These are phyloP conservation scores for Galeopsis tetrahit DNA, from an alignment of 257 asterid species.

Conservation along the genomic window DNA sequence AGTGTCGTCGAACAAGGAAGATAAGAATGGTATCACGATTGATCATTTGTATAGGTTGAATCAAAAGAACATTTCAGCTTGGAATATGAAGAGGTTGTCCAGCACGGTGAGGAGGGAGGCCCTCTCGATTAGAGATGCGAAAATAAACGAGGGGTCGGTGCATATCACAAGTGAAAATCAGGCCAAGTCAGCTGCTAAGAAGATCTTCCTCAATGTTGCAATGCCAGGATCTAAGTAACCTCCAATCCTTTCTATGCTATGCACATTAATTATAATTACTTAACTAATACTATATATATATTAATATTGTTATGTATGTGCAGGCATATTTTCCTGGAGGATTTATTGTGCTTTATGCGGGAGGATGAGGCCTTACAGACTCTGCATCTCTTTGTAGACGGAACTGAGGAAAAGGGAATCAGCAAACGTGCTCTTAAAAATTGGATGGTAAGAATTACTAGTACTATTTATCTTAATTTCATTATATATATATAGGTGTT, in stretches of 20 bases:
- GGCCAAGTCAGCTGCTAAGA: slow-evolving; percentile 84
- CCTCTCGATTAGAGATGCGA: slow-evolving; percentile 79
- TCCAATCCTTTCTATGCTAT: neutral
- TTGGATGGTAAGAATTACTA: slow-evolving; percentile 51
- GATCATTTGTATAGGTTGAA: slow-evolving; percentile 81
- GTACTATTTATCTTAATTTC: neutral
- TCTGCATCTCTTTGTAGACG: slow-evolving; percentile 67
- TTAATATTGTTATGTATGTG: slow-evolving; percentile 21
- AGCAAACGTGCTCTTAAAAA: slow-evolving; percentile 77
- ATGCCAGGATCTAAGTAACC: slow-evolving; percentile 66
- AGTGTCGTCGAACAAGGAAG: slow-evolving; percentile 54
- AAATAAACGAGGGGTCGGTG: slow-evolving; percentile 65
- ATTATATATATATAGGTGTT: too few relatives aligned
- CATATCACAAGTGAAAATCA: slow-evolving; percentile 73
- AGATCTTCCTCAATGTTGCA: slow-evolving; percentile 81
- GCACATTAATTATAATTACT: neutral
- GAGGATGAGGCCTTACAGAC: slow-evolving; percentile 82
- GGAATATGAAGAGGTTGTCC: slow-evolving; percentile 93
- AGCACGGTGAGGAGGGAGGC: slow-evolving; percentile 69
- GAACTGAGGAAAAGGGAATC: slow-evolving; percentile 69
- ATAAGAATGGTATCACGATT: slow-evolving; percentile 60
- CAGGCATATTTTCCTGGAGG: slow-evolving; percentile 67
- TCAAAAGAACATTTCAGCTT: slow-evolving; percentile 82
- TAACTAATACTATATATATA: too few relatives aligned
- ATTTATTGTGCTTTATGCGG: slow-evolving; percentile 79